Evolutionary conservation across 768 basidiomycete genomes (phyloP).

Genomic region (Mycena olivaceomarginata): DNA sequence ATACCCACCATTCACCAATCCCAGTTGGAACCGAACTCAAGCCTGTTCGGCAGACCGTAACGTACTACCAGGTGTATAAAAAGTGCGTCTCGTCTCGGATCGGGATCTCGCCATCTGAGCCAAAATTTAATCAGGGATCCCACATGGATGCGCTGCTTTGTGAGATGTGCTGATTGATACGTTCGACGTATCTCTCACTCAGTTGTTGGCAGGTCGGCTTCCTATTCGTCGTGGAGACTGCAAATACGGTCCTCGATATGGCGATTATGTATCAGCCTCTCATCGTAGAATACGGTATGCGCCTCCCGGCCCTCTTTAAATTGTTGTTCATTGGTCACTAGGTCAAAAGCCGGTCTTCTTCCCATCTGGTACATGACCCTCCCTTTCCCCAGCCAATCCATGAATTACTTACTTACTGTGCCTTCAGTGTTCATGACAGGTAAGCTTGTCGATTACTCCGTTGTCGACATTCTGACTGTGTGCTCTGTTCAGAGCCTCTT

Average conservation of each 20-base stretch:
- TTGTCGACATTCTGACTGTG: background rate
- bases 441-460: constrained; percentile 32
- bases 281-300: constrained; percentile 61
- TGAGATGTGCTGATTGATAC: constrained; percentile 38
- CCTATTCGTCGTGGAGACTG: constrained; percentile 63
- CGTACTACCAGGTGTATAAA: constrained; percentile 61
- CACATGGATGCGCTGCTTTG: constrained; percentile 64
- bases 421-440: constrained; percentile 51
- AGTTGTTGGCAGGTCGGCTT: constrained; percentile 58
- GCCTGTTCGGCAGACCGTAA: constrained; percentile 34
- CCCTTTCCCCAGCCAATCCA: background rate
- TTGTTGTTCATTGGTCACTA: background rate
- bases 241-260: constrained; percentile 66
- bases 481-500: constrained; percentile 54
- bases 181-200: background rate
- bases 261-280: constrained; percentile 69
- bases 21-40: constrained; percentile 15
- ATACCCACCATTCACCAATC: background rate
- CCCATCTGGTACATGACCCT: constrained; percentile 41
- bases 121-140: constrained; percentile 56
- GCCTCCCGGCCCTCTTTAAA: background rate
- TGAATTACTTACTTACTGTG: background rate
- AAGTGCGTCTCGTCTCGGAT: background rate
- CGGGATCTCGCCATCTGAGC: background rate
- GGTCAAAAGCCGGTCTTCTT: constrained; percentile 31